Evolutionary conservation across 345 rosid species (phyloP).

Genomic region (Salix udensis): DNA sequence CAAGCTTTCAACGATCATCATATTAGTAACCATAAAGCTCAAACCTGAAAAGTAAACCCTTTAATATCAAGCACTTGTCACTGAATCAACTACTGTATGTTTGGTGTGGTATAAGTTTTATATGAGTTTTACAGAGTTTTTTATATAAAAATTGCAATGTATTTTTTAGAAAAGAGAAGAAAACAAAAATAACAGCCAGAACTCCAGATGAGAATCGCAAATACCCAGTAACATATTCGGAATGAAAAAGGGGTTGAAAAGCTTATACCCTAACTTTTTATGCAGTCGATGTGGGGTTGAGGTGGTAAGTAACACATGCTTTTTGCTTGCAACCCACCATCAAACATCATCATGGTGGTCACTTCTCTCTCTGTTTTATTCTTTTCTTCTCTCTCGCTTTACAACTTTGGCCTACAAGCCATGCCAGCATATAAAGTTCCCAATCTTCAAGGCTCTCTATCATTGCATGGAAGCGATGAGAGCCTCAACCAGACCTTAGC

Average conservation of each 20-base stretch:
- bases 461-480: constrained; percentile 7
- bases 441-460: constrained; percentile 8
- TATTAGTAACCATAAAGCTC: no score
- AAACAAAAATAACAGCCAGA: no score
- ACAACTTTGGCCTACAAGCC: constrained; percentile 19
- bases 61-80: no score
- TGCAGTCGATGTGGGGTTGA: constrained; percentile 16
- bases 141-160: no score
- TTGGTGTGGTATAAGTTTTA: no score
- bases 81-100: no score
- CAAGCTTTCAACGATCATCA: no score
- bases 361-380: not conserved
- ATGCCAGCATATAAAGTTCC: constrained; percentile 31
- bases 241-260: not conserved
- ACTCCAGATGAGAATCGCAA: no score
- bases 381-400: not conserved
- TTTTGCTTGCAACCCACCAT: constrained; percentile 24
- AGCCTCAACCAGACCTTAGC: not conserved
- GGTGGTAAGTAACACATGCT: constrained; percentile 10
- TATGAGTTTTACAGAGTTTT: no score
- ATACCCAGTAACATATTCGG: no score
- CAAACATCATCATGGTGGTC: constrained; percentile 27
- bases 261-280: constrained; percentile 5
- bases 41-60: no score
- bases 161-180: no score